phyloP scores from a whole-genome alignment of 805 yeast species.

The Wickerhamiella nectarea region DNA sequence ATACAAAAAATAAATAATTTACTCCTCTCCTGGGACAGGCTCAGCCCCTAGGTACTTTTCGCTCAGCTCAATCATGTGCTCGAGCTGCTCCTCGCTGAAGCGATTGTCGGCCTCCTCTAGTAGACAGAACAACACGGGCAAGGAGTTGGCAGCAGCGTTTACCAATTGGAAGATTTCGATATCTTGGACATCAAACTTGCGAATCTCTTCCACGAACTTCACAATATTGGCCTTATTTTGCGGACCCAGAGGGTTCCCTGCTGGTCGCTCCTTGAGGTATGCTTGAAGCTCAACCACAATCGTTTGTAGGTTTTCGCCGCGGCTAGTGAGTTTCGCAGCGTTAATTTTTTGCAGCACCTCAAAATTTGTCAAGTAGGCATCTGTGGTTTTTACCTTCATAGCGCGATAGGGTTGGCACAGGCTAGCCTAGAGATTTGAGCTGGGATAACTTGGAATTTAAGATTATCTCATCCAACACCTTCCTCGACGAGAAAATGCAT shows the following conservation, averaged over 20 bases:
- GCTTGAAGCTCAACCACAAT: slow-evolving; percentile 27
- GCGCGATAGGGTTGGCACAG: neutral
- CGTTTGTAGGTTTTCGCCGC: slow-evolving; percentile 24
- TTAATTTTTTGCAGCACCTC: slow-evolving; percentile 48
- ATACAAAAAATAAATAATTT: neutral
- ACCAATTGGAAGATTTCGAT: slow-evolving; percentile 75
- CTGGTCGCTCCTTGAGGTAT: slow-evolving; percentile 29
- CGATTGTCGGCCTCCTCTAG: slow-evolving; percentile 90
- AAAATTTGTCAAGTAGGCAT: slow-evolving; percentile 36
- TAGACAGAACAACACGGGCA: slow-evolving; percentile 65
- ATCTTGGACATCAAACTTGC: slow-evolving; percentile 48
- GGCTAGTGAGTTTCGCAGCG: slow-evolving; percentile 30
- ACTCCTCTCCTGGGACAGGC: slow-evolving; percentile 19
- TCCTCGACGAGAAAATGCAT: too few species aligned
- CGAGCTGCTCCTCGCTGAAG: slow-evolving; percentile 53
- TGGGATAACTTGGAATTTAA: too few species aligned
- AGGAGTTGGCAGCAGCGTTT: slow-evolving; percentile 62
- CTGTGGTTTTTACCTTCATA: neutral
- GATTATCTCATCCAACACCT: too few species aligned
- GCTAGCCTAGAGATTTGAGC: too few species aligned
- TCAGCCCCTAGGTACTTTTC: slow-evolving; percentile 27
- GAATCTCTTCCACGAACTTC: slow-evolving; percentile 32
- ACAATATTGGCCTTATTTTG: slow-evolving; percentile 26
- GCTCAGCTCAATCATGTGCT: slow-evolving; percentile 43
- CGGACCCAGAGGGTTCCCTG: slow-evolving; percentile 26